These are phyloP conservation scores for Globisporangium emineosum DNA, from an alignment of 352 stramenopile genomes.

Conservation along the genomic window DNA sequence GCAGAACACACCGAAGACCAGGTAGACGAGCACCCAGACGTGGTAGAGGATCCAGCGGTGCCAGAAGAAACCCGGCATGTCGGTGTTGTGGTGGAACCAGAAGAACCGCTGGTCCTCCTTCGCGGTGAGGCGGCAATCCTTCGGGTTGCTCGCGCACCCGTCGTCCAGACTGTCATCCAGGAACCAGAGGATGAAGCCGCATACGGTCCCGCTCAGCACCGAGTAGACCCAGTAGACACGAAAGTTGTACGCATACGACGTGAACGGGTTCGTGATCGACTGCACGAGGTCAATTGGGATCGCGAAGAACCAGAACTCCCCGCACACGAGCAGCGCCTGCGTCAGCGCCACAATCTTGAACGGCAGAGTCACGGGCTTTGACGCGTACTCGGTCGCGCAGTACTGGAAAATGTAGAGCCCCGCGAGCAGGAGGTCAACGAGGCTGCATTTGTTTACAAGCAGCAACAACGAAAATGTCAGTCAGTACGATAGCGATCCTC, in stretches of 20 bases:
- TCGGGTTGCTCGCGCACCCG: slow-evolving; percentile 3
- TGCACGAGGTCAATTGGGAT: slow-evolving; percentile 88
- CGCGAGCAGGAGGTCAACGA: slow-evolving; percentile 72
- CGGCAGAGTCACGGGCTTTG: slow-evolving; percentile 43
- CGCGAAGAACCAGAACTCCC: slow-evolving; percentile 88
- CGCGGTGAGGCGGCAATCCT: slow-evolving; percentile 9
- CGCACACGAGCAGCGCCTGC: slow-evolving; percentile 75
- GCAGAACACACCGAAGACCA: slow-evolving; percentile 68
- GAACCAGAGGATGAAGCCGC: slow-evolving; percentile 59
- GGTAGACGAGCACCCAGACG: slow-evolving; percentile 70
- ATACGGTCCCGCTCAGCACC: slow-evolving; percentile 63
- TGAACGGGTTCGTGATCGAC: slow-evolving; percentile 89
- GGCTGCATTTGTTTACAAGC: slow-evolving; percentile 18
- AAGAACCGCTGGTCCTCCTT: slow-evolving; percentile 49
- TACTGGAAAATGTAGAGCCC: slow-evolving; percentile 79
- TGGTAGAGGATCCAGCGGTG: slow-evolving; percentile 84
- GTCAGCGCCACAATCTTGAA: slow-evolving; percentile 65
- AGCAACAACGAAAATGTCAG: neutral
- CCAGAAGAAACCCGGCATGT: slow-evolving; percentile 76
- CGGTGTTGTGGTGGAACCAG: slow-evolving; percentile 83
- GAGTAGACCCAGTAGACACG: slow-evolving; percentile 85
- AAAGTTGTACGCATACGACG: slow-evolving; percentile 83
- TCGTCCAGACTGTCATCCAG: slow-evolving; percentile 39
- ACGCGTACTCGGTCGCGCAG: slow-evolving; percentile 57
- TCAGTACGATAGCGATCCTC: neutral